Evolutionary conservation across 108 stramenopile genomes (phyloP).

Genomic region (Stephanodiscus minutulus): DNA sequence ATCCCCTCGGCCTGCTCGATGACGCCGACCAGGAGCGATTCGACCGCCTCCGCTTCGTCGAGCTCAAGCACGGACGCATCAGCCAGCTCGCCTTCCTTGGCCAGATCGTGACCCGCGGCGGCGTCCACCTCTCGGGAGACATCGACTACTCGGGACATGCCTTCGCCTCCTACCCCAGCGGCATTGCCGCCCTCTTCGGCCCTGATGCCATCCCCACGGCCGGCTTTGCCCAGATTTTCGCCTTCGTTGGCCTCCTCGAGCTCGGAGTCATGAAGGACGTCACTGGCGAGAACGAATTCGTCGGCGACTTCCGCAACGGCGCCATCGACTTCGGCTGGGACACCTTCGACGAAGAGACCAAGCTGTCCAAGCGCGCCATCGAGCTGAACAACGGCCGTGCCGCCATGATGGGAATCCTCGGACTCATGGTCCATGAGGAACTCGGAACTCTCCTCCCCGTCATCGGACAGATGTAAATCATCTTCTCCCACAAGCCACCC

Average conservation of each 20-base stretch:
- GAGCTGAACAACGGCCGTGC: constrained; percentile 94
- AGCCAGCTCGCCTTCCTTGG: constrained; percentile 79
- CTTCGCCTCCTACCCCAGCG: constrained; percentile 81
- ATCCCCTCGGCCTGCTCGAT: constrained; percentile 60
- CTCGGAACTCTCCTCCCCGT: constrained; percentile 36
- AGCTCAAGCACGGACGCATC: constrained; percentile 87
- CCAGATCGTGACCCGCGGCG: constrained; percentile 62
- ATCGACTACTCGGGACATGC: constrained; percentile 58
- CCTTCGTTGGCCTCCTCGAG: constrained; percentile 75
- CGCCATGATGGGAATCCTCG: constrained; percentile 91
- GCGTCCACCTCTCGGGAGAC: constrained; percentile 53
- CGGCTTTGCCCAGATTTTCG: constrained; percentile 76
- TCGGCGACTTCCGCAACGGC: constrained; percentile 77
- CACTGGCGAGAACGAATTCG: constrained; percentile 58
- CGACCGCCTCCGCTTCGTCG: constrained; percentile 71
- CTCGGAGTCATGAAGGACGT: constrained; percentile 69
- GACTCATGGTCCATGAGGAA: constrained; percentile 85
- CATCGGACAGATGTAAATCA: constrained; percentile 10
- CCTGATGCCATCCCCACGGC: constrained; percentile 60
- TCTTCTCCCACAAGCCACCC: too few relatives aligned
- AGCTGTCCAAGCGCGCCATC: constrained; percentile 82
- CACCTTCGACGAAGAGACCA: constrained; percentile 62
- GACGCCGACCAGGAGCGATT: constrained; percentile 58
- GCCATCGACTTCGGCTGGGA: constrained; percentile 77
- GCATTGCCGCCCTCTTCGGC: constrained; percentile 58